Conservation (phyloP, 805 yeast genomes). For the Saccharomycopsis javanensis region DNA sequence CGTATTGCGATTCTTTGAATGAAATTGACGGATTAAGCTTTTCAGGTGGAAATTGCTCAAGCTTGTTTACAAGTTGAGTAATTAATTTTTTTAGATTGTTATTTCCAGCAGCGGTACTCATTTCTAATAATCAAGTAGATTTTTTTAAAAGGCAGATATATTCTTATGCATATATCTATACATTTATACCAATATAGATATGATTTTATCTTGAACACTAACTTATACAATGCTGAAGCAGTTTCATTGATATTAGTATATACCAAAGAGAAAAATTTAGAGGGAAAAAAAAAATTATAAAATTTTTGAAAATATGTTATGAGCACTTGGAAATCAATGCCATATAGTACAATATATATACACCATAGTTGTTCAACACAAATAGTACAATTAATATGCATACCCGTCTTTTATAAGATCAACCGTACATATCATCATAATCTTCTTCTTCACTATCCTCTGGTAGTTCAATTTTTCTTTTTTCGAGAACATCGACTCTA, state of each 20-base stretch:
- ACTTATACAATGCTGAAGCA: no score
- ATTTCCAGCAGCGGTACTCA: not conserved
- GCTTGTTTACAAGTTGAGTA: constrained; percentile 44
- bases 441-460: constrained; percentile 17
- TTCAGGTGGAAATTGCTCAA: constrained; percentile 61
- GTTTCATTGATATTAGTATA: no score
- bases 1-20: constrained; percentile 57
- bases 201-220: no score
- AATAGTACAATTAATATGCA: no score
- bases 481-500: constrained; percentile 56
- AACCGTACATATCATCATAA: constrained; percentile 19
- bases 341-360: no score
- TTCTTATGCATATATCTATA: not conserved
- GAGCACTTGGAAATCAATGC: no score
- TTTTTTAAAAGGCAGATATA: not conserved
- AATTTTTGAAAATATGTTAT: not conserved
- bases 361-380: no score
- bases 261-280: no score
- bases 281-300: no score
- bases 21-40: constrained; percentile 59
- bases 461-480: constrained; percentile 29
- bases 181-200: not conserved
- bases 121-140: not conserved
- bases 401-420: not conserved
- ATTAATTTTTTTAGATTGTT: constrained; percentile 33